Base-by-base conservation (phyloP, 148 eudicot species). In the Camellia granthamiana region DNA sequence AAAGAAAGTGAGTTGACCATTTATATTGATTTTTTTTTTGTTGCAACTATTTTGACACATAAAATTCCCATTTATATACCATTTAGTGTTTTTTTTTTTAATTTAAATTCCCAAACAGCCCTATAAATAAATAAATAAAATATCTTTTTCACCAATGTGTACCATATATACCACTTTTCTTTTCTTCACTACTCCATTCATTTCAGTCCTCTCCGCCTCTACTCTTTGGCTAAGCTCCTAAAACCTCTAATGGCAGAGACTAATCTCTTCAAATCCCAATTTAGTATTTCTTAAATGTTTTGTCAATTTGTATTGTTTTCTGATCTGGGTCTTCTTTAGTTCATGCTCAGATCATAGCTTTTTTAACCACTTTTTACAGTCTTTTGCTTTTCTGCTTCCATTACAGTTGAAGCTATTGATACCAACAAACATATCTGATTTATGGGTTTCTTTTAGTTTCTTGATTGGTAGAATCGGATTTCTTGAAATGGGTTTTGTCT, bases 241-340 rank as follows among this genome's bases (percentile, higher is more conserved):
- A 75, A 72, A 51, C 78, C 76, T 67, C 73, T 55, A 75, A 83
- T 67, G 77, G 66, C 43, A 74, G 47, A 62, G 23, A 79, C 15
- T 42, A 44, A 60, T 79, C 76, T 51, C 67, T 49, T 75, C 64
- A 75, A 83, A 75, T 52, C 82, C 47, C 63, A 59, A 49, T 72
- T 43, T 70, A 30, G 38, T 30, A 15, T 43, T 78, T 78, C 12
- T 49, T 73, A 13, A 78, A 44, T 23, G 52, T 65, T 41, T 60
- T 51, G 10, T 59, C 64, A 0, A 21, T 74, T 23, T 12, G 41
- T 21, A 41, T 47, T 52, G 64, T 63, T 80, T 67, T 55, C 70
- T 78, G 79, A 84, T 84, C 86, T 78, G 84, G 71, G 79, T 65
- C 47, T 80, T 52, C 59, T 7, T 66, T 44, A 8, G 42, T 77